Evolutionary conservation across 345 rosid genomes (phyloP).

Genomic region (Melaleuca quinquenervia): DNA sequence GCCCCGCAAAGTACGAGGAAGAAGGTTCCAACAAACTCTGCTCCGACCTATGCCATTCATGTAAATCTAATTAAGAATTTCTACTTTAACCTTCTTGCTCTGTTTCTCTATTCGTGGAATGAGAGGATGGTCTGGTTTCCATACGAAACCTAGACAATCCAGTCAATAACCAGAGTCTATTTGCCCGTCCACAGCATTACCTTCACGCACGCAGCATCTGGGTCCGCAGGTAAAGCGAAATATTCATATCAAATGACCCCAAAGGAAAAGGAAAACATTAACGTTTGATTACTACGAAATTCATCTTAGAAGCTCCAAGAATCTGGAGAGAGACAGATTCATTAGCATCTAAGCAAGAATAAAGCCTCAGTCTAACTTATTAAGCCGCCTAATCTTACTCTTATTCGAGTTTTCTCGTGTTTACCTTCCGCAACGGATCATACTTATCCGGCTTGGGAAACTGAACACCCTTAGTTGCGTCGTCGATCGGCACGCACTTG

Average conservation of each 20-base stretch:
- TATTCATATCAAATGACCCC: no score
- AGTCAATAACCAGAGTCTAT: no score
- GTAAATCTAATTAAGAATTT: neutral
- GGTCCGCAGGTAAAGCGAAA: no score
- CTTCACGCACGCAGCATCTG: no score
- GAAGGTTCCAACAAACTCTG: conserved; percentile 36
- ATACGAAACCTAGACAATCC: neutral
- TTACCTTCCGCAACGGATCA: conserved; percentile 43
- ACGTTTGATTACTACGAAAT: no score
- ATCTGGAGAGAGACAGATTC: no score
- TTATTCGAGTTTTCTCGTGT: conserved; percentile 46
- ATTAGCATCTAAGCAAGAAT: no score
- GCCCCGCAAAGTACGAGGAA: conserved; percentile 24
- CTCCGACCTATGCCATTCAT: conserved; percentile 2
- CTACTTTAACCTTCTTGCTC: neutral
- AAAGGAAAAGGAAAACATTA: no score
- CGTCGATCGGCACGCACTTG: conserved; percentile 64
- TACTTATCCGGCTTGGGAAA: conserved; percentile 41
- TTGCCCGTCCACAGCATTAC: no score
- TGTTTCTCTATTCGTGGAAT: neutral
- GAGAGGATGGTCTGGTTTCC: neutral
- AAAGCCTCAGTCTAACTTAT: neutral
- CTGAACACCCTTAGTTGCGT: conserved; percentile 36
- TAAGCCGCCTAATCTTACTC: neutral
- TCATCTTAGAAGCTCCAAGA: no score